Conservation (phyloP, 371 early-diverging fungal genomes). For the Conidiobolus incongruus region DNA sequence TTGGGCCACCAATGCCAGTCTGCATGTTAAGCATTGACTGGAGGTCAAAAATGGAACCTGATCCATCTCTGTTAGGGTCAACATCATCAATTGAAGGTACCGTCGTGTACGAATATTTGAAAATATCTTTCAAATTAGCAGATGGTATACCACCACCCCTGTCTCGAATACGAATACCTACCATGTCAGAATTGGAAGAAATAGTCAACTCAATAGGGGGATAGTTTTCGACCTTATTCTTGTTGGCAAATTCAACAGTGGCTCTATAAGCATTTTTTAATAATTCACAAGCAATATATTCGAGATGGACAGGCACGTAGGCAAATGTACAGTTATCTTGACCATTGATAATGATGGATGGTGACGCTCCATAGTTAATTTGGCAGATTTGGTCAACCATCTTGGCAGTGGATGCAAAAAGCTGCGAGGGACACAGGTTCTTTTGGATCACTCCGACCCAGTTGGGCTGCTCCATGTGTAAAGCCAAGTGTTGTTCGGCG, state of each 20-base stretch:
- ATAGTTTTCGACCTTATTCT: slow-evolving; percentile 14
- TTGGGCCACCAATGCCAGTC: slow-evolving; percentile 64
- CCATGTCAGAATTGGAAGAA: slow-evolving; percentile 45
- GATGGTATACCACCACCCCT: slow-evolving; percentile 80
- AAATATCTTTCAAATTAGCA: slow-evolving; percentile 50
- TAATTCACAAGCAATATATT: slow-evolving; percentile 82
- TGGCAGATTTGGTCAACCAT: slow-evolving; percentile 76
- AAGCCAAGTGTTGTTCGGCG: slow-evolving; percentile 81
- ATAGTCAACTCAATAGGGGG: slow-evolving; percentile 78
- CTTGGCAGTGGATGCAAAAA: slow-evolving; percentile 38
- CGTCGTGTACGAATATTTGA: slow-evolving; percentile 86
- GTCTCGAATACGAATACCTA: slow-evolving; percentile 76
- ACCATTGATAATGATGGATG: slow-evolving; percentile 54
- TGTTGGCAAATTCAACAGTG: slow-evolving; percentile 52
- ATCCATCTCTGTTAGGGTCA: too few relatives aligned
- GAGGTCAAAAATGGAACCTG: slow-evolving; percentile 23
- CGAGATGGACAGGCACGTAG: slow-evolving; percentile 85
- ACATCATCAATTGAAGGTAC: slow-evolving; percentile 35
- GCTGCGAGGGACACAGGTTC: slow-evolving; percentile 29
- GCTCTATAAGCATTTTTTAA: slow-evolving; percentile 84
- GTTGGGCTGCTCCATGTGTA: slow-evolving; percentile 21
- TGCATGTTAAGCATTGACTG: slow-evolving; percentile 51
- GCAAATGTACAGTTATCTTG: slow-evolving; percentile 52
- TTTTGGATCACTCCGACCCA: slow-evolving; percentile 82
- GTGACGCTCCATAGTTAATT: slow-evolving; percentile 69